Percentiles rank a stretch among this genome's conserved stretches.
Evolutionary conservation across 305 asterid genomes (phyloP).

Genomic region (Fraxinus floribunda): DNA sequence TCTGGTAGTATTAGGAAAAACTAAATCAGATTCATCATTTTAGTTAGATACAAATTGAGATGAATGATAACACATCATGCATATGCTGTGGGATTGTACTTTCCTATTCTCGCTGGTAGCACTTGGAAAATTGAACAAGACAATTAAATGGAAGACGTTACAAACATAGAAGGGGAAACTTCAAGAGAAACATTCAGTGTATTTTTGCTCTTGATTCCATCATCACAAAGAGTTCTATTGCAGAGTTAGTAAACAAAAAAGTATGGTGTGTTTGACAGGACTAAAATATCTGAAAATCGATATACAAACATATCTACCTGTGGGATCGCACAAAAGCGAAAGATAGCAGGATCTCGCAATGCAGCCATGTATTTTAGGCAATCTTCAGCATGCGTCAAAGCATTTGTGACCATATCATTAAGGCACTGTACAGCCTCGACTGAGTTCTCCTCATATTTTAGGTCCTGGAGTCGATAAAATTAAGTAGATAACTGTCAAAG

Average conservation of each 20-base stretch:
- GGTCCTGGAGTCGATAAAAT: conserved; percentile 53
- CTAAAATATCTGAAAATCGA: background rate
- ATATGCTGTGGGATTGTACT: background rate
- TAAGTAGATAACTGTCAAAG: conserved; percentile 2
- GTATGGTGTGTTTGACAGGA: background rate
- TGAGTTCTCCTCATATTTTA: conserved; percentile 79
- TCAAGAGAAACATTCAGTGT: background rate
- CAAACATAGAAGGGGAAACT: background rate
- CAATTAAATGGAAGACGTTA: background rate
- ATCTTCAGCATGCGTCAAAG: conserved; percentile 77
- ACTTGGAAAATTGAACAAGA: background rate
- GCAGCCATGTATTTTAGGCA: conserved; percentile 67
- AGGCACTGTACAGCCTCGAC: conserved; percentile 90
- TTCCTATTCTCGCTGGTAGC: background rate
- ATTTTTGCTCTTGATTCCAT: background rate
- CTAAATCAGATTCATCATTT: background rate
- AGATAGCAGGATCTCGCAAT: conserved; percentile 76
- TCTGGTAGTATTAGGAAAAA: conserved; percentile 20
- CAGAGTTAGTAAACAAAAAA: background rate
- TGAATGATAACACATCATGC: background rate
- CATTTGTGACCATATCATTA: conserved; percentile 95
- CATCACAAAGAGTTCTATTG: background rate
- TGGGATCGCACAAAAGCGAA: conserved; percentile 84
- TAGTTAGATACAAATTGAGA: background rate
- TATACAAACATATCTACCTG: background rate